Percentiles rank a stretch among this genome's conserved stretches.
Conservation (phyloP, 2,329 filamentous ascomycete species). For the Pseudogymnoascus sp. region DNA sequence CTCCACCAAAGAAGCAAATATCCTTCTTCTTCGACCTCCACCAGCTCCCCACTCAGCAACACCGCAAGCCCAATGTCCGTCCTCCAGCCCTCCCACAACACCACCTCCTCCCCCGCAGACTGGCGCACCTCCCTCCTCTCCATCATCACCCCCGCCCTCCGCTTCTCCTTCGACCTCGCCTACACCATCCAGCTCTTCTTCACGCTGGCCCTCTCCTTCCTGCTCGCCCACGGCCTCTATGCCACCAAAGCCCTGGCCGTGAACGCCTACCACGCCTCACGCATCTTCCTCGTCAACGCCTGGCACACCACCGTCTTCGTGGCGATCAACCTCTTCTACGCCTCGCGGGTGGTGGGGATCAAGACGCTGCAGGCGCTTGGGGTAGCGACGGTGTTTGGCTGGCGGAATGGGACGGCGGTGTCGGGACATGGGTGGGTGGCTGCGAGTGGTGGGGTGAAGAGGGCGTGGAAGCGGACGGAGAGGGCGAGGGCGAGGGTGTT, state of each 20-base stretch:
- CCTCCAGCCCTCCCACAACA: neutral
- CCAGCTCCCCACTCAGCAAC: neutral
- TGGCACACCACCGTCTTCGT: neutral
- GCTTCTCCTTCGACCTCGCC: neutral
- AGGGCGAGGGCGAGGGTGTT: constrained; percentile 8
- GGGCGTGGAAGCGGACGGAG: constrained; percentile 9
- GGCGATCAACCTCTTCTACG: neutral
- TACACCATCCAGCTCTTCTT: neutral
- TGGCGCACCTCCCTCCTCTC: neutral
- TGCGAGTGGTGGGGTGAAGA: neutral
- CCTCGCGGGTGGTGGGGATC: neutral
- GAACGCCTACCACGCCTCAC: neutral
- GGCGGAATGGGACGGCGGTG: neutral
- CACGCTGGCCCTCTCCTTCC: neutral
- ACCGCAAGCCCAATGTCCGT: neutral
- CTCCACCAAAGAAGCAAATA: constrained; percentile 3
- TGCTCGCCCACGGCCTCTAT: neutral
- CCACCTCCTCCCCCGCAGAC: neutral
- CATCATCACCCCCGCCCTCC: neutral
- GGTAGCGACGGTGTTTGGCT: neutral
- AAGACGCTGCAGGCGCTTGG: neutral
- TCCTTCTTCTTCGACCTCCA: neutral
- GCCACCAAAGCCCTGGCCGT: neutral
- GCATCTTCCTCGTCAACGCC: neutral
- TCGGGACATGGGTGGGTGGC: neutral